Evolutionary conservation across 306 rosid genomes (phyloP).

Genomic region (Senna tora): DNA sequence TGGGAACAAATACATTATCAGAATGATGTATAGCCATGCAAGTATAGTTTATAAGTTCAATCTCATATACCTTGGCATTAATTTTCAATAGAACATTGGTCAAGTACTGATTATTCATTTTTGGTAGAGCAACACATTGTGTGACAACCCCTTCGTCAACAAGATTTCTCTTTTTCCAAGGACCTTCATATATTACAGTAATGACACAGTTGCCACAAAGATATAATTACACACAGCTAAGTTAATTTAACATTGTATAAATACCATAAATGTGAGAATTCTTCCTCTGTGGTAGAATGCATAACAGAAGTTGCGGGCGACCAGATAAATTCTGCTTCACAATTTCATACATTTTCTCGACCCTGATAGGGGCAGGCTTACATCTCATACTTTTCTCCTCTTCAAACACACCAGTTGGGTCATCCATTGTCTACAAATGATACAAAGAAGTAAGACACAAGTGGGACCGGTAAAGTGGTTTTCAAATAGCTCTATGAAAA

Average conservation of each 20-base stretch:
- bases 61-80: constrained; percentile 53
- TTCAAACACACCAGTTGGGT: constrained; percentile 28
- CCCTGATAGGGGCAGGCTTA: constrained; percentile 38
- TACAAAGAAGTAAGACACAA: not conserved
- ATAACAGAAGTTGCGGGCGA: constrained; percentile 38
- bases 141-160: constrained; percentile 43
- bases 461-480: constrained; percentile 15
- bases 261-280: constrained; percentile 56
- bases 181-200: constrained; percentile 41
- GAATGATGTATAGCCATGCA: not conserved
- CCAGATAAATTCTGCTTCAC: constrained; percentile 5
- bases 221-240: too few species aligned
- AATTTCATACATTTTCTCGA: constrained; percentile 31
- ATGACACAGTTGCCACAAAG: too few species aligned
- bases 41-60: not conserved
- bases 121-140: constrained; percentile 52
- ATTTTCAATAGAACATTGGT: constrained; percentile 55
- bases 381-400: constrained; percentile 13
- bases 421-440: constrained; percentile 23
- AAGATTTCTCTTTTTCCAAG: constrained; percentile 56
- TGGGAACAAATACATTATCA: not conserved
- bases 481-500: not conserved
- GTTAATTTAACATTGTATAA: not conserved
- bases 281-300: constrained; percentile 55
- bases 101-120: constrained; percentile 49